Evolutionary conservation across 202 grass and related monocot species (phyloP), one percentile per base, ranked within the genome.

Genomic region (Setaria viridis): DNA sequence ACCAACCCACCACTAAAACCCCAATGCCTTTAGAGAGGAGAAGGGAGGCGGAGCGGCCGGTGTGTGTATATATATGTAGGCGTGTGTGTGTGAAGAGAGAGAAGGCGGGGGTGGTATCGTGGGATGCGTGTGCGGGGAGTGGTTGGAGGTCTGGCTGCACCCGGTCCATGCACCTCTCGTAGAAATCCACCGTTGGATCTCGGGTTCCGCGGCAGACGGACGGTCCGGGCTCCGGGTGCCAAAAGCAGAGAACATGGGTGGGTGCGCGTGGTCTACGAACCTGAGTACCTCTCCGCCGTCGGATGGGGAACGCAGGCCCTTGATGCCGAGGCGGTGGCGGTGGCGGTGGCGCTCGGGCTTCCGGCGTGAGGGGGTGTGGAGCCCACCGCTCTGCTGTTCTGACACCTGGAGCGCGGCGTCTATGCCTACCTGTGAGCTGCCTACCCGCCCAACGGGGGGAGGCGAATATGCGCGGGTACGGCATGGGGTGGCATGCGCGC

Each of bases 1-100:
- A 64, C 39, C 75, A 78, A 62, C 62, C 43, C 39, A 69, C 57
- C 60, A 55, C 70, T 48, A 90, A 87, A 87, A 80, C 90, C 80
- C 80, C 45, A 69, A 33, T 58, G 16, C 57, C 30, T 80, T 70
- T 70, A 75, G 62, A 78, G 58, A 14, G 62, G 64, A 9, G 2
- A 82, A 21, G 20, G 65, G 41, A 54, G 62, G 78, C 16, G 51
- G 80, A 42, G 57, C 53, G 58, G 11, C 53, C 67, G 41, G 59
- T 17, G 77, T 63, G 82, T 48, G 35, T 63, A 16, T 70, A 21
- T 82, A 14, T 43, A 62, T 1, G 45, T 3, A 41, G 1, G 7
- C 3, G 12, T 6, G 71, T 49, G 56, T 46, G 56, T 6, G 74
- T 43, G 67, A 2, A 37, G 6, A 37, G 14, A 66, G 20, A 37